phyloP scores from a whole-genome alignment of 2,329 filamentous ascomycete species.

The Plenodomus tracheiphilus region DNA sequence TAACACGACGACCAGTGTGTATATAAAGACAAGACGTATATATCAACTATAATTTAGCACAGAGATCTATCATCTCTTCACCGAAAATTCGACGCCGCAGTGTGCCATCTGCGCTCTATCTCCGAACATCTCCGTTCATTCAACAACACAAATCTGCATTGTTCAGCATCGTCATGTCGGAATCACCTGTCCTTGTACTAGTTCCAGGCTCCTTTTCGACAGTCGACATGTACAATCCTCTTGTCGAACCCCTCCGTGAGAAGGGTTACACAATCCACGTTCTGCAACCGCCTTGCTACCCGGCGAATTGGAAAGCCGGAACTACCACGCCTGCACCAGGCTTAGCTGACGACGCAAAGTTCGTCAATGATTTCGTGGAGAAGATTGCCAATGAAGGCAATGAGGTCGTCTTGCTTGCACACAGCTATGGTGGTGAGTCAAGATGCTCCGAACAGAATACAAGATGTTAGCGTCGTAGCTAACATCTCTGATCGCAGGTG shows the following conservation, averaged over 20 bases:
- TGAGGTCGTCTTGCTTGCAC: conserved; percentile 42
- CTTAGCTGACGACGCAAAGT: conserved; percentile 36
- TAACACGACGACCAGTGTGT: no score
- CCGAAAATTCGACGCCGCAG: no score
- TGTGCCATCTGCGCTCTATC: no score
- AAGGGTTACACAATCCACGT: conserved; percentile 20
- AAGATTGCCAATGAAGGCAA: conserved; percentile 36
- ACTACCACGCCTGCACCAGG: conserved; percentile 11
- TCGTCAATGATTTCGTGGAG: conserved; percentile 25
- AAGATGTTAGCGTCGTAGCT: not conserved
- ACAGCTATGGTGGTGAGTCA: conserved; percentile 43
- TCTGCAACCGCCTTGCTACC: conserved; percentile 17
- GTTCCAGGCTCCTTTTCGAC: conserved; percentile 30
- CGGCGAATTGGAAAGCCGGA: conserved; percentile 6
- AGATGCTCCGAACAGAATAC: not conserved
- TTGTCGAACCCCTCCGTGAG: conserved; percentile 10
- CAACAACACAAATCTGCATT: no score
- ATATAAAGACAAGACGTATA: no score
- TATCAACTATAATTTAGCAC: no score
- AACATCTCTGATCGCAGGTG: not conserved
- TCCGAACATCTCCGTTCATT: no score
- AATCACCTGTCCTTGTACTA: conserved; percentile 25
- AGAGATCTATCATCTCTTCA: no score
- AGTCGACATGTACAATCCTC: conserved; percentile 15
- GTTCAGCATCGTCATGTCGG: no score